Evolutionary conservation across 2,329 filamentous ascomycete genomes (phyloP).

Genomic region (Colletotrichum simmondsii): DNA sequence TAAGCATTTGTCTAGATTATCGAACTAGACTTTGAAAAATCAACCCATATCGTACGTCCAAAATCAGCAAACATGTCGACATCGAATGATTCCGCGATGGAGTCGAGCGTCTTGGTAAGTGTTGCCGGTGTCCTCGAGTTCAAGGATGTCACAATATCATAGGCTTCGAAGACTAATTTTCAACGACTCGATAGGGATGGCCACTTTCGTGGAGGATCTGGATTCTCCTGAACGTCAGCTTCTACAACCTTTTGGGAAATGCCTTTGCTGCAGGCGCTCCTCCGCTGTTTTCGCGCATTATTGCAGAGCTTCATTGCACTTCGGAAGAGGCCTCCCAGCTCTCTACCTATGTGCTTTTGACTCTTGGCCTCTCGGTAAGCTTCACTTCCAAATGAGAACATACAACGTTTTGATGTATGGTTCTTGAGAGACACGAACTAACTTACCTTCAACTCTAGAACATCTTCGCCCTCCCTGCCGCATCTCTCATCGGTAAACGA

Average conservation of each 20-base stretch:
- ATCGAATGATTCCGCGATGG: background rate
- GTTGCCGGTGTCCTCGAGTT: background rate
- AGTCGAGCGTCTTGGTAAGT: background rate
- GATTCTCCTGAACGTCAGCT: conserved; percentile 36
- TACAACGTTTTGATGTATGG: too few relatives aligned
- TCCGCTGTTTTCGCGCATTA: conserved; percentile 35
- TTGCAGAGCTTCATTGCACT: conserved; percentile 30
- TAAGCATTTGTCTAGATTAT: background rate
- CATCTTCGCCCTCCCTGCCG: conserved; percentile 30
- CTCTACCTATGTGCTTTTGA: conserved; percentile 34
- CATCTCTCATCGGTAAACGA: conserved; percentile 36
- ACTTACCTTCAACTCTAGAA: conserved; percentile 20
- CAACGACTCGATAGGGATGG: conserved; percentile 25
- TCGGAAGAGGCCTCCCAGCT: conserved; percentile 33
- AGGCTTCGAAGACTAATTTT: too few relatives aligned
- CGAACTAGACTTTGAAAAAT: background rate
- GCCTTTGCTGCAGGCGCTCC: conserved; percentile 34
- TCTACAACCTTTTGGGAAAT: conserved; percentile 37
- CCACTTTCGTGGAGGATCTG: conserved; percentile 35
- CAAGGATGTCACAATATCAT: background rate
- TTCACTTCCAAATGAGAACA: background rate
- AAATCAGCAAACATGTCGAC: background rate
- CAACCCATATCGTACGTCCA: background rate
- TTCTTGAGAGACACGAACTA: background rate
- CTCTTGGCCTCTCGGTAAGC: conserved; percentile 35